Conservation (phyloP, 2,329 filamentous ascomycete genomes). For the Aspergillus spinulosporus region DNA sequence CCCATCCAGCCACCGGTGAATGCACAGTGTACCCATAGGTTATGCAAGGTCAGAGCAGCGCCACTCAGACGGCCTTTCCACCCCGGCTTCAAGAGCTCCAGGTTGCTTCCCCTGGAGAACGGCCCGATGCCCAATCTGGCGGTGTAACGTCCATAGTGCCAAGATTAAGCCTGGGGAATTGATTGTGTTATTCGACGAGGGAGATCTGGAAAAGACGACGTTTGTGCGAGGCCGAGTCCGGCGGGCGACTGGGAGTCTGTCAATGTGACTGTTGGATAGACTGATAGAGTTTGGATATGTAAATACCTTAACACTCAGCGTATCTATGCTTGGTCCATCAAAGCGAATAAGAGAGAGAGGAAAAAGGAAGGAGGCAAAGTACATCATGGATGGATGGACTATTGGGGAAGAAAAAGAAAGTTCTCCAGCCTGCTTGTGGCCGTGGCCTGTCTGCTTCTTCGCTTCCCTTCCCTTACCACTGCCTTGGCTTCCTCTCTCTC, state of each 20-base stretch:
- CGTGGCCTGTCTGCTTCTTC: neutral
- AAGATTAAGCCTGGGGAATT: constrained; percentile 15
- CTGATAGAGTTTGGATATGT: constrained; percentile 9
- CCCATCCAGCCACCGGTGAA: neutral
- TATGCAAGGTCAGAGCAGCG: constrained; percentile 17
- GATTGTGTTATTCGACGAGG: constrained; percentile 2
- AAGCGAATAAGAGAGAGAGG: neutral
- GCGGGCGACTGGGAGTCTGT: constrained; percentile 1
- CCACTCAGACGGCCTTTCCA: constrained; percentile 6
- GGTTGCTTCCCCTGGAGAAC: constrained; percentile 16
- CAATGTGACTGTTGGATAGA: constrained; percentile 10
- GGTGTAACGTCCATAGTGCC: constrained; percentile 24
- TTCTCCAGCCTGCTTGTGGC: neutral
- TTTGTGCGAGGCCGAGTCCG: neutral
- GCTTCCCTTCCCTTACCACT: neutral
- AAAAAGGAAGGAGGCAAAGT: neutral
- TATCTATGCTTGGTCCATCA: neutral
- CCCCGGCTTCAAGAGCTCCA: constrained; percentile 4
- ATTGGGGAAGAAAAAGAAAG: constrained; percentile 6
- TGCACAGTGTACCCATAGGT: neutral
- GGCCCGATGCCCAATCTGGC: constrained; percentile 25
- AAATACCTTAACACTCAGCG: neutral
- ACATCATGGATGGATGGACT: neutral
- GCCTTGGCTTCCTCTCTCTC: neutral
- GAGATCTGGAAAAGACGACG: constrained; percentile 1